phyloP scores from a whole-genome alignment of 179 eudicot genomes.

The Vitellaria paradoxa region DNA sequence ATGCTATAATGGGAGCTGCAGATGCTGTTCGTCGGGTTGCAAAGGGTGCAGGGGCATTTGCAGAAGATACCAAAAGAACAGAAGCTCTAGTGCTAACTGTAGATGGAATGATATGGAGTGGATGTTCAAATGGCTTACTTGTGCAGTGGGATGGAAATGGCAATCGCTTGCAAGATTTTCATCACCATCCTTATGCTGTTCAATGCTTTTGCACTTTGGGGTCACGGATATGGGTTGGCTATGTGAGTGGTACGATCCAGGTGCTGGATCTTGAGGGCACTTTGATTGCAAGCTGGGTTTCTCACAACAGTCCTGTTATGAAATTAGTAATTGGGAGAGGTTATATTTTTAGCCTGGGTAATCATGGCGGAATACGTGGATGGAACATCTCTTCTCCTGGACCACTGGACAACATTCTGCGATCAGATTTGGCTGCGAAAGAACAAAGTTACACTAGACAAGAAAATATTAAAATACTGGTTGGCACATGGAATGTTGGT shows the following conservation, averaged over 20 bases:
- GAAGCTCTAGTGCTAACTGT: slow-evolving; percentile 74
- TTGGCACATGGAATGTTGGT: slow-evolving; percentile 98
- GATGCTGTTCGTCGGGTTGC: slow-evolving; percentile 97
- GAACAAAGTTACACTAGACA: slow-evolving; percentile 65
- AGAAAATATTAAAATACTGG: slow-evolving; percentile 65
- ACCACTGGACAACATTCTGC: slow-evolving; percentile 63
- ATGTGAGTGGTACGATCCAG: slow-evolving; percentile 84
- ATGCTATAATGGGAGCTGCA: slow-evolving; percentile 98
- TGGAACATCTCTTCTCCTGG: slow-evolving; percentile 95
- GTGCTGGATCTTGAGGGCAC: slow-evolving; percentile 85
- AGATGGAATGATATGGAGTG: slow-evolving; percentile 90
- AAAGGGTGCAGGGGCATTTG: slow-evolving; percentile 81
- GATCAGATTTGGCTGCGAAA: slow-evolving; percentile 60
- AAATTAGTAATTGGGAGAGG: slow-evolving; percentile 76
- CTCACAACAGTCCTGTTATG: slow-evolving; percentile 86
- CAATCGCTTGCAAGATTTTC: slow-evolving; percentile 73
- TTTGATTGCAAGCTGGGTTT: slow-evolving; percentile 73
- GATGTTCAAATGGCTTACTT: slow-evolving; percentile 77
- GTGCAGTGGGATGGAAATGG: slow-evolving; percentile 95
- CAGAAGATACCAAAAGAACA: slow-evolving; percentile 78
- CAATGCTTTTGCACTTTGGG: slow-evolving; percentile 86
- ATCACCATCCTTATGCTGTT: slow-evolving; percentile 65
- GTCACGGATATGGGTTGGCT: slow-evolving; percentile 84
- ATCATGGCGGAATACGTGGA: slow-evolving; percentile 98
- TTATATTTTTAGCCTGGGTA: slow-evolving; percentile 75